Base-by-base conservation (phyloP, 2,329 filamentous ascomycete genomes). In the Emericellopsis cladophorae region DNA sequence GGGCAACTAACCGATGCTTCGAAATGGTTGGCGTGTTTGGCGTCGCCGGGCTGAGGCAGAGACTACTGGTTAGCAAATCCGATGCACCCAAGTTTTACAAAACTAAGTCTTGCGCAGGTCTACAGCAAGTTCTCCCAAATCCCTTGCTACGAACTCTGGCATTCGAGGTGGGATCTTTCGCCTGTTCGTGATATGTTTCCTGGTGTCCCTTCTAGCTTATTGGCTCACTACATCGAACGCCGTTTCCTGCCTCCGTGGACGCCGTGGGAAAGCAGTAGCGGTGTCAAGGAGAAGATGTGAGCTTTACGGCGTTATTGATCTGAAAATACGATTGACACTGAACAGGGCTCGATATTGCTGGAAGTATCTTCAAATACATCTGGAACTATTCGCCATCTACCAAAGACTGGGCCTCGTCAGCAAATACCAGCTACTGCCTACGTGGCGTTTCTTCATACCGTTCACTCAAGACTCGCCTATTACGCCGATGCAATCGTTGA, bases 391-490 rank as follows among this genome's bases (percentile, higher is more conserved):
- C 46, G 57, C 66, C n/a, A 66, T 67, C 18, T 54, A 77, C 36
- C 73, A 77, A 46, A 62, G 70, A 37, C 55, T 72, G 7, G 67
- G 67, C 7, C 54, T 78, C 12, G 55, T 69, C 35, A 55, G 69
- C 0, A 52, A 57, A 11, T 58, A 48, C 11, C 56, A 55, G 7
- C 53, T 54, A 54, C 53, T 76, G 3, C 74, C 74, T 0, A 54
- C 51, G 7, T 57, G 58, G 31, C 59, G 53, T 5, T 79, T 68
- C 51, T 76, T 76, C 47, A 50, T 78, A 15, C 74, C 74, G 1
- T 77, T 76, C 37, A 67, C 69, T 11, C 49, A 57, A 7, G 55
- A 63, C 11, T 77, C 73, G 0, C 71, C 70, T 1, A 67, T 76
- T 23, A 52, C 59, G 2, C 54, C 67, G 0, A 72, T 70, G 2